These are phyloP conservation scores for Adansonia gregorii DNA, from an alignment of 441 rosid genomes.

Conservation along the genomic window DNA sequence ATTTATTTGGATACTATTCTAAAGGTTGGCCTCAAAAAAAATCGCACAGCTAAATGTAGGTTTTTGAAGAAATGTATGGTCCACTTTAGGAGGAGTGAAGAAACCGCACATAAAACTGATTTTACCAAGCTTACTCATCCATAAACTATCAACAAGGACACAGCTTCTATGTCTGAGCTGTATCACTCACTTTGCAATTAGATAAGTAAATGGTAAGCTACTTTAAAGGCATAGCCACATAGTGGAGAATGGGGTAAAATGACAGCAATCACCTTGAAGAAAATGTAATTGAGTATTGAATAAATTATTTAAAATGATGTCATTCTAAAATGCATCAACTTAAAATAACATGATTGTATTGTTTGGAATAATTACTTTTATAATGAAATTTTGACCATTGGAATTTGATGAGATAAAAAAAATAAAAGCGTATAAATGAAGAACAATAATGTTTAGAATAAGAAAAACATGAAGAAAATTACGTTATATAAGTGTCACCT, in stretches of 20 bases:
- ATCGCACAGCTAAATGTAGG: background rate
- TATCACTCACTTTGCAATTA: background rate
- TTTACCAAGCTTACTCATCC: background rate
- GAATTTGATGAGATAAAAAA: background rate
- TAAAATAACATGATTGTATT: background rate
- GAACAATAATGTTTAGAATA: background rate
- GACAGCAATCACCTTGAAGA: slow-evolving; percentile 1
- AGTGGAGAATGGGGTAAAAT: background rate
- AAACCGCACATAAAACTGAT: background rate
- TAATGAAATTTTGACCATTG: background rate
- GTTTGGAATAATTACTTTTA: background rate
- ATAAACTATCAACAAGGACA: background rate
- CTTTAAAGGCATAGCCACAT: background rate
- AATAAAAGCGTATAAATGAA: background rate
- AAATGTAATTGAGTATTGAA: slow-evolving; percentile 3
- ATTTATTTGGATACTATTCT: slow-evolving; percentile 8
- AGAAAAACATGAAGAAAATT: background rate
- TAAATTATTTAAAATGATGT: background rate
- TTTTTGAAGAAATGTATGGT: background rate
- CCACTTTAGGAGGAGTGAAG: background rate
- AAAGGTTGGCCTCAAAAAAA: background rate
- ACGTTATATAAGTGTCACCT: background rate
- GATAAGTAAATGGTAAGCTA: background rate
- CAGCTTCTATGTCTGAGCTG: background rate
- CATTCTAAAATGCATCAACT: background rate